phyloP scores from a whole-genome alignment of 2,329 filamentous ascomycete genomes.

The Hymenoscyphus occultus region DNA sequence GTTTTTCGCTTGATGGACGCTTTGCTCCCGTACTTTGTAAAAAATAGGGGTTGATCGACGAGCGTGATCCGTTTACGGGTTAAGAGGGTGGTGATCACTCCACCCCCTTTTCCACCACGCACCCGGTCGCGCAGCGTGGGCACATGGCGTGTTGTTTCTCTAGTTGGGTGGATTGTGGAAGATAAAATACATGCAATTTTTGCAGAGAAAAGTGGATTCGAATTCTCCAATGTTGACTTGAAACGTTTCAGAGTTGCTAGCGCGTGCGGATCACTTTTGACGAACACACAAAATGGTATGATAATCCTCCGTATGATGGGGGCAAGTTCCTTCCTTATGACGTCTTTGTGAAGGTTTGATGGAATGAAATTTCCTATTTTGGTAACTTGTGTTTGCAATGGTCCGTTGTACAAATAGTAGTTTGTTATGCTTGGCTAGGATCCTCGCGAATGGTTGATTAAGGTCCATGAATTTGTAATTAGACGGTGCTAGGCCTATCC shows the following conservation, averaged over 20 bases:
- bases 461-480: neutral
- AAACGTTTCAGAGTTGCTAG: constrained; percentile 4
- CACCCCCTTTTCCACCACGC: neutral
- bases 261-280: neutral
- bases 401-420: neutral
- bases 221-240: neutral
- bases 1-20: neutral
- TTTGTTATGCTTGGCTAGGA: too few species aligned
- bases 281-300: too few species aligned
- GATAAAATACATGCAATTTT: neutral
- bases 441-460: too few species aligned
- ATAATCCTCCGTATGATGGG: neutral
- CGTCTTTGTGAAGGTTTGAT: neutral
- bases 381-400: neutral
- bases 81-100: neutral
- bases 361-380: neutral
- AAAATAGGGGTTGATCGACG: neutral
- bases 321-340: constrained; percentile 1
- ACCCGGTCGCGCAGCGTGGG: neutral
- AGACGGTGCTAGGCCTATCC: too few species aligned
- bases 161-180: neutral
- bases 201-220: neutral
- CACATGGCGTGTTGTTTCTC: neutral
- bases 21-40: neutral
- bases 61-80: neutral